Conservation (phyloP, 441 rosid species). For the Euphorbia schlechtendalii region DNA sequence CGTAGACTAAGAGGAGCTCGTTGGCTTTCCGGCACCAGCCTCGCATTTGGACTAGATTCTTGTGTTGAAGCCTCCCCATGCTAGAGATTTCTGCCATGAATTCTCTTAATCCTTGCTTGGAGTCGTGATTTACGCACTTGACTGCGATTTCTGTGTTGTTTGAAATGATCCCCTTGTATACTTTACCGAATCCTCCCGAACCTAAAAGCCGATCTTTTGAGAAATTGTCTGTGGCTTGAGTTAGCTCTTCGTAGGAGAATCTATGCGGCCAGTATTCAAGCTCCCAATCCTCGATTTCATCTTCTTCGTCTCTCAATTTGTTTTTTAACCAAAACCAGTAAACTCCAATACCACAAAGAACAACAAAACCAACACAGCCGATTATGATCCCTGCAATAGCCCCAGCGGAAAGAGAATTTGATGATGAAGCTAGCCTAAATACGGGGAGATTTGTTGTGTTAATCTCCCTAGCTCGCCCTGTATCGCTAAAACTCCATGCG, state of each 20-base stretch:
- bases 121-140: conserved; percentile 65
- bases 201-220: conserved; percentile 68
- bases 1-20: conserved; percentile 76
- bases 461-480: conserved; percentile 46
- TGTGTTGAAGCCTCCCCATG: conserved; percentile 82
- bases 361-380: conserved; percentile 42
- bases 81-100: conserved; percentile 74
- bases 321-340: conserved; percentile 42
- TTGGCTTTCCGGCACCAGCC: conserved; percentile 86
- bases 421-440: conserved; percentile 46
- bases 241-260: conserved; percentile 63
- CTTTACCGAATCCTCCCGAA: conserved; percentile 79
- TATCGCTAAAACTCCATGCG: conserved; percentile 70
- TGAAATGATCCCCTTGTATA: conserved; percentile 57
- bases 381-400: conserved; percentile 56
- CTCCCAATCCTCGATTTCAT: conserved; percentile 55
- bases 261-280: conserved; percentile 59
- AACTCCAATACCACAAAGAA: conserved; percentile 40
- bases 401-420: conserved; percentile 39
- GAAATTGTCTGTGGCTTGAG: conserved; percentile 62
- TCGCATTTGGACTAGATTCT: conserved; percentile 74
- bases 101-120: conserved; percentile 71
- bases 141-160: conserved; percentile 58
- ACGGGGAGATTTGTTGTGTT: conserved; percentile 54
- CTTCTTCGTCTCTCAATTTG: conserved; percentile 24